Conservation (phyloP, 306 rosid species). For the Chamaecrista fasciculata region DNA sequence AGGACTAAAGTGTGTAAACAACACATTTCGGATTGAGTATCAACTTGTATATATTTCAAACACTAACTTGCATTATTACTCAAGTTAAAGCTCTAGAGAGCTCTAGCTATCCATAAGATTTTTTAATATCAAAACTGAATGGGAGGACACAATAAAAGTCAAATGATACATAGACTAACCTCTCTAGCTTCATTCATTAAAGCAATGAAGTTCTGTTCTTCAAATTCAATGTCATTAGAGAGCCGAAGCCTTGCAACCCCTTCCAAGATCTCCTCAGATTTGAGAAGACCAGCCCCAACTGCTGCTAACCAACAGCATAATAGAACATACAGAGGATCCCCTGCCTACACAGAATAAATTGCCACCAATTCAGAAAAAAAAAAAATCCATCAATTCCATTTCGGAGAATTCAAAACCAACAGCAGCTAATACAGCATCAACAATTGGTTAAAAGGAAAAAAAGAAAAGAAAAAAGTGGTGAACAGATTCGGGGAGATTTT, state of each 20-base stretch:
- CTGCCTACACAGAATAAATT: constrained; percentile 51
- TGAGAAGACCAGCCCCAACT: constrained; percentile 88
- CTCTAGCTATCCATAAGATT: too few species aligned
- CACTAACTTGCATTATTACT: too few species aligned
- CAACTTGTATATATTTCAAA: too few species aligned
- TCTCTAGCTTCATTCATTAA: constrained; percentile 82
- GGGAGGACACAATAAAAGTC: not conserved
- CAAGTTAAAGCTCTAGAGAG: too few species aligned
- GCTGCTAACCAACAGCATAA: constrained; percentile 91
- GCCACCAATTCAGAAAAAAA: constrained; percentile 26
- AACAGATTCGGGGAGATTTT: not conserved
- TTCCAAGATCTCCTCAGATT: constrained; percentile 91
- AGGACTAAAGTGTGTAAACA: too few species aligned
- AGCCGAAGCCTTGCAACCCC: constrained; percentile 80
- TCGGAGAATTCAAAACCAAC: constrained; percentile 4
- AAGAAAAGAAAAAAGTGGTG: not conserved
- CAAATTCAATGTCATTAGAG: constrained; percentile 82
- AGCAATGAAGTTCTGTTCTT: constrained; percentile 82
- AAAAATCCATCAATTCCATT: not conserved
- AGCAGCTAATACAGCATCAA: not conserved
- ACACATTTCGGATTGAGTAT: too few species aligned
- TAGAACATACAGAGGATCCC: constrained; percentile 87
- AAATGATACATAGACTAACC: constrained; percentile 42
- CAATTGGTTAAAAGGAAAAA: not conserved
- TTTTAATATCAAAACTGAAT: too few species aligned